Percentiles rank a stretch among this genome's conserved stretches.
Conservation (phyloP, 805 yeast genomes). For the Teunomyces funiuensis region DNA sequence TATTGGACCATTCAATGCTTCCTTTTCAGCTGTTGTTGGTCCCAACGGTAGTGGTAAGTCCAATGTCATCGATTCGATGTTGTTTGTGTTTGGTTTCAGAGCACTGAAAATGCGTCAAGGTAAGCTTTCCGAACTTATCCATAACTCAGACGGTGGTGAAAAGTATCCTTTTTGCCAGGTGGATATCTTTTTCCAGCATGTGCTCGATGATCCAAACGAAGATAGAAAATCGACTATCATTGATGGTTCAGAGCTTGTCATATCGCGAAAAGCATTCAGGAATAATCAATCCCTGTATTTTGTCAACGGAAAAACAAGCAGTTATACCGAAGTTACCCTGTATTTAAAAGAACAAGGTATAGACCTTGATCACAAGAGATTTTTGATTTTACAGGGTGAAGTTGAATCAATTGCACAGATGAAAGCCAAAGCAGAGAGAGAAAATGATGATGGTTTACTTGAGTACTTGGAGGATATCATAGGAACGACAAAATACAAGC, state of each 20-base stretch:
- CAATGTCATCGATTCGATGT: constrained; percentile 92
- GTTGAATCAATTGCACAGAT: constrained; percentile 98
- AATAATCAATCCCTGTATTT: constrained; percentile 78
- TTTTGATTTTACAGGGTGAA: constrained; percentile 94
- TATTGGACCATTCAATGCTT: constrained; percentile 91
- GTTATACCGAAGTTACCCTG: constrained; percentile 75
- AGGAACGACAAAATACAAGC: constrained; percentile 86
- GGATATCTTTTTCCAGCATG: constrained; percentile 83
- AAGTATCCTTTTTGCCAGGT: constrained; percentile 78
- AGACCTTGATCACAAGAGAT: constrained; percentile 92
- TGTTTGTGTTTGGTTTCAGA: constrained; percentile 95
- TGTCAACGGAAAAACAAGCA: constrained; percentile 67
- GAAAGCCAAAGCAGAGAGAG: constrained; percentile 95
- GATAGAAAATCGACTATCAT: constrained; percentile 33
- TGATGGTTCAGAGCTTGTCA: constrained; percentile 60
- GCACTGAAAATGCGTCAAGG: constrained; percentile 97
- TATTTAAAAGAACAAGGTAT: constrained; percentile 79
- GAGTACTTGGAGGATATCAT: constrained; percentile 96
- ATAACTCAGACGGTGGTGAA: constrained; percentile 69
- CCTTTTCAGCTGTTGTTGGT: constrained; percentile 96
- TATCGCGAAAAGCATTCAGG: constrained; percentile 76
- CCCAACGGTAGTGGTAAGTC: constrained; percentile 99
- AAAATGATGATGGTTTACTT: constrained; percentile 87
- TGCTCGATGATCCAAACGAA: constrained; percentile 51
- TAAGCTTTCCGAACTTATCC: constrained; percentile 88